Evolutionary conservation across 306 rosid species (phyloP), one percentile per base, ranked within the genome.

Genomic region (Prunus armeniaca): DNA sequence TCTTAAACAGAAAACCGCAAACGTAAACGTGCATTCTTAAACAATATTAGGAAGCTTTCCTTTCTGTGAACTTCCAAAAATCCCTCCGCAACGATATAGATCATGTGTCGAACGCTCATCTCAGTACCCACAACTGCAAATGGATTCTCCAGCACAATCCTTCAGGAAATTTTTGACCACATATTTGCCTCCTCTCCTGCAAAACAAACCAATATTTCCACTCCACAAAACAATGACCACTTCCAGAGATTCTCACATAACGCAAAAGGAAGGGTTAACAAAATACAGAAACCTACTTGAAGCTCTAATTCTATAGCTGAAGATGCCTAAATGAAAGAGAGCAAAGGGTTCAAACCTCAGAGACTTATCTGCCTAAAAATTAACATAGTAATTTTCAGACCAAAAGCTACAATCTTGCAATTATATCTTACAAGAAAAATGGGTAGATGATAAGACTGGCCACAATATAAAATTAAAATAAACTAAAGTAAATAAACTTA

Each of bases 151-250:
- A 69, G 72, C 83, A 76, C 91, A 87, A 86, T 93, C 95, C 86
- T 89, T 93, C 71, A 93, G 80, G 89, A 90, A 91, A 84, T 91
- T 89, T 79, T 89, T 95, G 65, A 91, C 96, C 34, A 91, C 93
- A 5, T 96, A 88, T 54, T 90, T 89, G n/a, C 95, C 96, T 34
- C 24, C 96, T 88, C 78, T 91, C 98, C 84, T 93, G 96, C 0
- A 94, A 93, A 63, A 93, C 86, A 81, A 93, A 89, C 20, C 89
- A 85, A 77, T 93, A 95, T 82, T 91, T 93, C 98, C 98, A 93
- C 83, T 91, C 98, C 83, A 88, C 90, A 51, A 93, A 93, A 85
- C 70, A 84, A 71, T 52, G 79, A 67, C 79, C 76, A 32, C 69
- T 80, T 71, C 65, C 87, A 64, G 82, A 64, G 93, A 91, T 93